Conservation (phyloP, 345 rosid genomes). For the Trapa bicornis region DNA sequence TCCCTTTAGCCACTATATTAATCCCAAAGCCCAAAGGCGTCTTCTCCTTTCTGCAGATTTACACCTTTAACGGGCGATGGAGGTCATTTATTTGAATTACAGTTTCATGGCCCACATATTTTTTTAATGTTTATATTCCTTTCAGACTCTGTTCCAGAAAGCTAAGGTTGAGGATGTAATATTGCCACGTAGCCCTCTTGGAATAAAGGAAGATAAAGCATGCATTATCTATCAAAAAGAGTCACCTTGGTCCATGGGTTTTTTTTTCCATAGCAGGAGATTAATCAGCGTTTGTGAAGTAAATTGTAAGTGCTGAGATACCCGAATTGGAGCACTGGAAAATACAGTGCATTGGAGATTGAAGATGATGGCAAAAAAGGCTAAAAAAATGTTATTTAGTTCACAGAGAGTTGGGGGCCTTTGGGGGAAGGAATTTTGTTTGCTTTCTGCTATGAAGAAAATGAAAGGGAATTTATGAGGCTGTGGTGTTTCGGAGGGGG, state of each 20-base stretch:
- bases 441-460: neutral
- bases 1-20: neutral
- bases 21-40: neutral
- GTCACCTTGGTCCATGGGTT: neutral
- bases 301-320: neutral
- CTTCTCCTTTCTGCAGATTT: neutral
- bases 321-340: neutral
- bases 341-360: neutral
- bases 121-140: neutral
- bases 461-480: slow-evolving; percentile 40
- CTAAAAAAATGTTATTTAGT: neutral
- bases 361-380: neutral
- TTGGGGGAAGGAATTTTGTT: neutral
- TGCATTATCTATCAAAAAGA: neutral
- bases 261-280: neutral
- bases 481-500: slow-evolving; percentile 22
- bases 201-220: slow-evolving; percentile 1
- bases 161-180: slow-evolving; percentile 4
- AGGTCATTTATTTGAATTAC: neutral
- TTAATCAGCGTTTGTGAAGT: no score
- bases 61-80: neutral
- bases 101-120: slow-evolving; percentile 6
- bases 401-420: neutral
- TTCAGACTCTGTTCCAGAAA: neutral
- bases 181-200: slow-evolving; percentile 6